Evolutionary conservation across 2,329 filamentous ascomycete genomes (phyloP), one percentile per base, ranked within the genome.

Genomic region (Ascochyta pisi): DNA sequence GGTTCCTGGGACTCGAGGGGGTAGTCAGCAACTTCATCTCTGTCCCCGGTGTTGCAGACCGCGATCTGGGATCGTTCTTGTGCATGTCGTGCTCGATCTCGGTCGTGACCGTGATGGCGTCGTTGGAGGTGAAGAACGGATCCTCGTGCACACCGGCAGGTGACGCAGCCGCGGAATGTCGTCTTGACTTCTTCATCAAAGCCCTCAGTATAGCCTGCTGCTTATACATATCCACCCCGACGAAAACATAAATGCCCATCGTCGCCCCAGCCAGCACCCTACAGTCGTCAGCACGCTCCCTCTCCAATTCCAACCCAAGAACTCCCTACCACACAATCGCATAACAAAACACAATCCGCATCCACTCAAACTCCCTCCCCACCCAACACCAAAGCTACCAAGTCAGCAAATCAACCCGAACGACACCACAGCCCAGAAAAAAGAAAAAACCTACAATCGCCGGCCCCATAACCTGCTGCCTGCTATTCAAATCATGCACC

Each of bases 321-420:
- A 12, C 4, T 22, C 50, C 63, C 58, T 62, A 89, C 88, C 88
- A 90, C 53, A 89, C 82, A 6, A 88, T 88, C 0, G 80, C 87
- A 66, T 95, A 96, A 70, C 93, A 94, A 26, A 86, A 83, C 3
- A 85, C 84, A 54, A 95, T 86, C 35, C 91, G 87, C 73, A 90
- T 85, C 54, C 87, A 83, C 52, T 91, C 88, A 84, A 88, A 92
- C 4, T 84, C 76, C 2, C 78, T 69, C 2, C 82, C 78, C 16
- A 95, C 81, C 91, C 91, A 95, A 71, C 91, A 96, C 91, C 91
- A 96, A 22, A 95, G 76, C 81, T 83, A 52, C 38, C n/a, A 26
- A 4, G 38, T 61, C 22, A 64, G 50, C 26, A 15, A 6, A 8
- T 2, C 8, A 19, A 10, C 31, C 1, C 2, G 24, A 8, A 7